phyloP scores from a whole-genome alignment of 345 rosid genomes.

The Sisymbrium irio region DNA sequence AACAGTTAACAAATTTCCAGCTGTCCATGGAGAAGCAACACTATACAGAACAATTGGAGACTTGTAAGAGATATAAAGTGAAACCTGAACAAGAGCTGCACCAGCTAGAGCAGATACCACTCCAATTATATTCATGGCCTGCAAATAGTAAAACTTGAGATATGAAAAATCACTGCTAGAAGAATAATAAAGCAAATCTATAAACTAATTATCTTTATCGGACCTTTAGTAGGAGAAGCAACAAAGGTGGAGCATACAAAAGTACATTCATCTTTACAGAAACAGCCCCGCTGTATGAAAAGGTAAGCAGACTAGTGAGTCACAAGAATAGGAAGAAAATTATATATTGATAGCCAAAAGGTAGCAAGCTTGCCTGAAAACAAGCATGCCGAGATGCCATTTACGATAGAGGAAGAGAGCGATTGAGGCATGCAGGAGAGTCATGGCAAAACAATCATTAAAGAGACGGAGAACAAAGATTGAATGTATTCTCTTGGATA shows the following conservation, averaged over 20 bases:
- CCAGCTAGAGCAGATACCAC: conserved; percentile 74
- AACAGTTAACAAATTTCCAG: conserved; percentile 31
- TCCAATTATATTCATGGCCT: conserved; percentile 75
- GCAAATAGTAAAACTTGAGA: conserved; percentile 32
- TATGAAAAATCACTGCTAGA: conserved; percentile 17
- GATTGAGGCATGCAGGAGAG: conserved; percentile 73
- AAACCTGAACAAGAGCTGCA: conserved; percentile 94
- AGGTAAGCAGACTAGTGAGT: conserved; percentile 6
- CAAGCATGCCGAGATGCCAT: conserved; percentile 83
- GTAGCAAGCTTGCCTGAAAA: conserved; percentile 61
- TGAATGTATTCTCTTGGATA: conserved; percentile 89
- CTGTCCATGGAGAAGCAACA: not conserved
- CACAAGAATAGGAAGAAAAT: conserved; percentile 5
- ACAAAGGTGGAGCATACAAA: conserved; percentile 81
- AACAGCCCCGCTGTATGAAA: conserved; percentile 63
- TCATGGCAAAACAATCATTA: conserved; percentile 91
- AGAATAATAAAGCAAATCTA: conserved; percentile 18
- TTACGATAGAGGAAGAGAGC: conserved; percentile 57
- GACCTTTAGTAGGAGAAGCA: conserved; percentile 74
- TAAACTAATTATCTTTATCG: not conserved
- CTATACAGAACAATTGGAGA: not conserved
- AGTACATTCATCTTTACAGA: conserved; percentile 95
- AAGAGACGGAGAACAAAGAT: conserved; percentile 93
- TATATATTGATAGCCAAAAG: not conserved
- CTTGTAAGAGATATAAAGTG: conserved; percentile 13